These are phyloP conservation scores for Flaveria linearis DNA, from an alignment of 129 eudicot genomes.

Conservation along the genomic window DNA sequence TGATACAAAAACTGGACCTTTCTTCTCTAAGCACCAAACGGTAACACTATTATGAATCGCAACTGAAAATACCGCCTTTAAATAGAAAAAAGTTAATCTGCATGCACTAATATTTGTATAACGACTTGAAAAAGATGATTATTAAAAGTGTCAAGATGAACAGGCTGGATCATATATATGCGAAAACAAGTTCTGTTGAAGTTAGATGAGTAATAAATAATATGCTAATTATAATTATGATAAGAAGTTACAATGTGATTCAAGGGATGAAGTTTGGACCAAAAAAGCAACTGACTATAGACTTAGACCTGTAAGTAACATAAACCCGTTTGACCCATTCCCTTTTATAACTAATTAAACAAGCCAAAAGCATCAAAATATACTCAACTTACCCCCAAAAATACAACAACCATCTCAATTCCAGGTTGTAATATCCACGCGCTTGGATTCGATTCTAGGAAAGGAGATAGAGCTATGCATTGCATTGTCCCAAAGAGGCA, in stretches of 20 bases:
- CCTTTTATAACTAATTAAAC: neutral
- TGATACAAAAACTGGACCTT: constrained; percentile 34
- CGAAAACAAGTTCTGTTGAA: too few species aligned
- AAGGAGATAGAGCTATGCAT: constrained; percentile 14
- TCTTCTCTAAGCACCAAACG: constrained; percentile 35
- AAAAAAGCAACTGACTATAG: too few species aligned
- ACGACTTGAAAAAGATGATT: too few species aligned
- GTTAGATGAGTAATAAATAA: too few species aligned
- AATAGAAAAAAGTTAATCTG: constrained; percentile 3
- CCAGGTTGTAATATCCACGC: constrained; percentile 24
- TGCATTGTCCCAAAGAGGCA: constrained; percentile 24
- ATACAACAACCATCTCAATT: constrained; percentile 14
- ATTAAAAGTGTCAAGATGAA: too few species aligned
- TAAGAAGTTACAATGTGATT: too few species aligned
- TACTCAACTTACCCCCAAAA: constrained; percentile 26
- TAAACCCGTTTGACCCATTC: too few species aligned
- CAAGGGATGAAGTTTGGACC: too few species aligned
- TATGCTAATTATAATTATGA: too few species aligned
- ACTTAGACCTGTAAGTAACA: too few species aligned
- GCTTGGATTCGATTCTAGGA: constrained; percentile 18
- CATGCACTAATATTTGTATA: too few species aligned
- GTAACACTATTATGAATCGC: constrained; percentile 6
- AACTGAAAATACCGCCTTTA: constrained; percentile 23
- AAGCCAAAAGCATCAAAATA: neutral
- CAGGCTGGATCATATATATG: too few species aligned